Conservation (phyloP, 148 eudicot species). For the Arbutus unedo region DNA sequence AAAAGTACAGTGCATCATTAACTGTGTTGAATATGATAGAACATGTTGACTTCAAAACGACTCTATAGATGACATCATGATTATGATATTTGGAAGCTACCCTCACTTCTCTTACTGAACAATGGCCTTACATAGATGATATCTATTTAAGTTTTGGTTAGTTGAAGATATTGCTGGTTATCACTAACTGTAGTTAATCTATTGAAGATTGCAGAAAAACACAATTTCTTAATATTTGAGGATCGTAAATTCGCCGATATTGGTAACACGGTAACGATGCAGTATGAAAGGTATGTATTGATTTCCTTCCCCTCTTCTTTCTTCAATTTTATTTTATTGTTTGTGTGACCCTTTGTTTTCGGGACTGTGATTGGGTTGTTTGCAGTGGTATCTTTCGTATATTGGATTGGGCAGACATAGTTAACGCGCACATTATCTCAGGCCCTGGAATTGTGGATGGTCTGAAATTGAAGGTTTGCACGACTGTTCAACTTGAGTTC, state of each 20-base stretch:
- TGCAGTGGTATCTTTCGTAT: constrained; percentile 79
- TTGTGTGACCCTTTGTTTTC: background rate
- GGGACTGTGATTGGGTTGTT: constrained; percentile 9
- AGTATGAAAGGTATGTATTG: constrained; percentile 74
- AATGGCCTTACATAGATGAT: background rate
- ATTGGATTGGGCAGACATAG: constrained; percentile 97
- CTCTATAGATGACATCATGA: background rate
- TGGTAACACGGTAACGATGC: constrained; percentile 96
- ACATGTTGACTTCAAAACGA: background rate
- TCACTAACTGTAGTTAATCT: constrained; percentile 10
- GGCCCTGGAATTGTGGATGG: constrained; percentile 99
- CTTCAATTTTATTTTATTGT: background rate
- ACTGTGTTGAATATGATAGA: background rate
- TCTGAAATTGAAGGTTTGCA: constrained; percentile 69
- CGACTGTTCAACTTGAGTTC: background rate
- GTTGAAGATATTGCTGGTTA: background rate
- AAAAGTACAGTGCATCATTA: background rate
- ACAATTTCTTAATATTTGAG: constrained; percentile 89
- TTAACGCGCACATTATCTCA: constrained; percentile 91
- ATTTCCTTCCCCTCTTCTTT: background rate
- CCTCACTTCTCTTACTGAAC: background rate
- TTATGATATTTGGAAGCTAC: background rate
- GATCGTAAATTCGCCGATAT: constrained; percentile 98
- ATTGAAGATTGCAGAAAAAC: constrained; percentile 86
- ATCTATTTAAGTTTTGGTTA: background rate